Base-by-base conservation (phyloP, 1,284 basidiomycete species). In the Irpex rosettiformis region DNA sequence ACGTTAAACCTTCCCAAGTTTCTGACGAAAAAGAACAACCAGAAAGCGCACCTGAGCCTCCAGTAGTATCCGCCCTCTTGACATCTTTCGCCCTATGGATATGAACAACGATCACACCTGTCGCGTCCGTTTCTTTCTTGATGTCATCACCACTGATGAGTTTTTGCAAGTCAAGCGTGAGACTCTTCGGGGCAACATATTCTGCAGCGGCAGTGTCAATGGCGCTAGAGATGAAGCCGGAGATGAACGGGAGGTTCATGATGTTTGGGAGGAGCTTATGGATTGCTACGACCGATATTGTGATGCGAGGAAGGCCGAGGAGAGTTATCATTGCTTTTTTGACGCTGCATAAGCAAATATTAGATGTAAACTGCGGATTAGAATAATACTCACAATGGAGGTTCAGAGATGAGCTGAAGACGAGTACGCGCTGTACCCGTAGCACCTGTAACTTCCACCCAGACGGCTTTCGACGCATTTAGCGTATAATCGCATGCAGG, bases 381-480 rank as follows among this genome's bases (percentile, higher is more conserved):
- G 16, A 49, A 42, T 25, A 8, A 30, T 45, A 62, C 85, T 76
- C 56, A 88, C 80, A 83, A 89, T 69, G 70, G 91, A 66, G 88
- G 81, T 64, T 90, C 84, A 0, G 90, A 85, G 47, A 91, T 91
- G 65, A 94, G 84, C 71, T 93, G 89, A 22, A 91, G 75, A n/a
- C 92, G 81, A 29, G 91, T 73, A n/a, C 92, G 80, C 2, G 86
- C 81, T 4, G 88, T 87, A 3, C 87, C 87, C 7, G 84, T 79
- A 28, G 92, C 78, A n/a, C 85, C 84, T 55, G 89, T 87, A 47
- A 94, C 74, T 67, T 93, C 90, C 43, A 93, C 86, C 88, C 89
- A 92, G 29, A 90, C 84, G 11, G 82, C 82, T 64, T 70, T 4
- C 68, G 60, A n/a, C 73, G 52, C 57, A 66, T 70, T 37, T 37